Base-by-base conservation (phyloP, 129 eudicot species). In the Helichrysum umbraculigerum region DNA sequence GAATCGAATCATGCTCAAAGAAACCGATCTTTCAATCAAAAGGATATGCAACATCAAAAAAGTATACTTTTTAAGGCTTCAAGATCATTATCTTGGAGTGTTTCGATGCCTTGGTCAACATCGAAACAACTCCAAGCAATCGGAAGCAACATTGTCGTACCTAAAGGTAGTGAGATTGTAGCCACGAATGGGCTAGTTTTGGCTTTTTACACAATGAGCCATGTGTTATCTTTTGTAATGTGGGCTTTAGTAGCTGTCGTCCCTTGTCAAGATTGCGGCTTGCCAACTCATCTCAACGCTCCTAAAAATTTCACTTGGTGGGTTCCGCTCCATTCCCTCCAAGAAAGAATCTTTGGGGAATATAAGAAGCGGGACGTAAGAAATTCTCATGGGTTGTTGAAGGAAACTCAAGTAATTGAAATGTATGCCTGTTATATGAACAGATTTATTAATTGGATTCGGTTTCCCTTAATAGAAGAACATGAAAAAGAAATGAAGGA, bases 161-260 rank as follows among this genome's bases (percentile, higher is more conserved):
- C 85, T 5, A 81, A 69, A 71, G 69, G 76, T 11, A 86, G 80
- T 66, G 98, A 93, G 4, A 81, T 76, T 25, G 14, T 75, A 1
- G 81, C 81, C 37, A 76, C 81, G 2, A 81, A 81, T 8, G 83
- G 83, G 42, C 75, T 80, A 5, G 62, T 66, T 51, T 30, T 88
- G 54, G 89, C 89, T 16, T 89, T 90, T 71, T 93, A 83, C 66
- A 90, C 88, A 0, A 90, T 93, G 97, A 90, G 81, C 19, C 39
- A 80, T 51, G 98, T 93, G 33, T 72, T 93, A 17, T 71, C 81
- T 57, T 87, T 93, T 60, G 90, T 88, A 21, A 90, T 85, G 95
- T 90, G 96, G 96, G 91, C 92, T n/a, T 85, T 92, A 61, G 96
- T 92, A 35, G 98, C 98, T 14, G 97, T 97, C 1, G 85, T 88